Base-by-base conservation (phyloP, 2,329 filamentous ascomycete species). In the Mycosphaerella sp. region DNA sequence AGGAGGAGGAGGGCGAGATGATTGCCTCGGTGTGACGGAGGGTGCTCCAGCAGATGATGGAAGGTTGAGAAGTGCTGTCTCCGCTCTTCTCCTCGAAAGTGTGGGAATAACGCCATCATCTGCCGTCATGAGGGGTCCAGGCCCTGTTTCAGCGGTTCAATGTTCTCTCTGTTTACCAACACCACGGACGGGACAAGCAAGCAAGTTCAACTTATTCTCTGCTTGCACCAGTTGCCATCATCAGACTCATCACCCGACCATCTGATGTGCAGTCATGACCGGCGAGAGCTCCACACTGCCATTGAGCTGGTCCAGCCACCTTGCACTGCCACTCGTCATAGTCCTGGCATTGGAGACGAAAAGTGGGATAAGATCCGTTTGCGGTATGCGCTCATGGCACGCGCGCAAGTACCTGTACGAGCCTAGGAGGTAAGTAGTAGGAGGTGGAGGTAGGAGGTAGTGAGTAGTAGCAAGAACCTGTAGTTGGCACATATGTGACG, bases 401-500 rank as follows among this genome's bases (percentile, higher is more conserved):
- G 14, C 14, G 14, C 14, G 14, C 14, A 17, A 17, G 14, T 17
- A 17, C 46, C 14, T 48, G 46, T 40, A 21, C 26, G 21, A 29
- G 46, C 6, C 14, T 14, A 40, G 46, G 23, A 23, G 40, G 40
- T 21, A 17, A 4, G 14, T 42, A 17, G 14, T 17, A 17, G 14
- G 14, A 17, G 14, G 14, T 17, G 14, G 14, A 17, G 14, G 14
- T 17, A 10, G 14, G 14, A 17, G 14, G 14, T 17, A 10, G n/a
- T 21, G 14, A 21, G 41, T 9, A 21, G 14, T 43, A 17, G 41
- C 41, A 23, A 26, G n/a, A 10, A 31, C 14, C 9, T 29, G 14
- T 11, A 44, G 40, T 34, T 50, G 40, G 48, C 31, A 34, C 23
- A 1, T 21, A 21, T 34, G 48, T 51, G 48, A 51, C 48, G 48